Conservation (phyloP, 139 green algal genomes). For the Ostreobium quekettii region DNA sequence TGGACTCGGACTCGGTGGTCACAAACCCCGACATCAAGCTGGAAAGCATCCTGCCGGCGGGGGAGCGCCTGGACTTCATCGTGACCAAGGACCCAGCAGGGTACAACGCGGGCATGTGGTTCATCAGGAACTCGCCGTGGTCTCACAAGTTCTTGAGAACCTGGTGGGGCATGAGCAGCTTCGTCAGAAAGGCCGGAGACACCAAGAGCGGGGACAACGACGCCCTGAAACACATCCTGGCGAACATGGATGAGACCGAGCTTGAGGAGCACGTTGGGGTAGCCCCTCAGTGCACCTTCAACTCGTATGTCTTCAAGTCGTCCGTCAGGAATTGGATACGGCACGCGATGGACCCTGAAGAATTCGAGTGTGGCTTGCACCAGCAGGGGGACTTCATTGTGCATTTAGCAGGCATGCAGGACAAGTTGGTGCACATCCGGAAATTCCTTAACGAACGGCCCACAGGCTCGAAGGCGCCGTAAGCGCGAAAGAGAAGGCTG, state of each 20-base stretch:
- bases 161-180: constrained; percentile 32
- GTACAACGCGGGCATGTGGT: constrained; percentile 36
- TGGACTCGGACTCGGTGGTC: constrained; percentile 38
- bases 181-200: constrained; percentile 23
- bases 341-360: constrained; percentile 6
- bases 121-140: constrained; percentile 32
- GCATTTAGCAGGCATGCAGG: constrained; percentile 29
- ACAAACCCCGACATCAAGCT: constrained; percentile 29
- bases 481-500: too few species aligned
- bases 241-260: constrained; percentile 6
- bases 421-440: constrained; percentile 23
- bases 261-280: constrained; percentile 17
- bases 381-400: constrained; percentile 30
- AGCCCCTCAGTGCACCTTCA: constrained; percentile 38
- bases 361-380: constrained; percentile 23
- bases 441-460: too few species aligned
- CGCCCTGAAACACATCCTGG: constrained; percentile 30
- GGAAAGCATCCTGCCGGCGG: constrained; percentile 22
- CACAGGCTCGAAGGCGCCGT: too few species aligned
- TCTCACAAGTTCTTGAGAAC: constrained; percentile 24
- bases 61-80: constrained; percentile 18
- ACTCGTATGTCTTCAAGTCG: constrained; percentile 37
- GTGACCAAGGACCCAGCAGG: constrained; percentile 26
- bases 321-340: constrained; percentile 22
- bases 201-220: constrained; percentile 43